Evolutionary conservation across 106 monocot species (phyloP).

Genomic region (Narthecium ossifragum): DNA sequence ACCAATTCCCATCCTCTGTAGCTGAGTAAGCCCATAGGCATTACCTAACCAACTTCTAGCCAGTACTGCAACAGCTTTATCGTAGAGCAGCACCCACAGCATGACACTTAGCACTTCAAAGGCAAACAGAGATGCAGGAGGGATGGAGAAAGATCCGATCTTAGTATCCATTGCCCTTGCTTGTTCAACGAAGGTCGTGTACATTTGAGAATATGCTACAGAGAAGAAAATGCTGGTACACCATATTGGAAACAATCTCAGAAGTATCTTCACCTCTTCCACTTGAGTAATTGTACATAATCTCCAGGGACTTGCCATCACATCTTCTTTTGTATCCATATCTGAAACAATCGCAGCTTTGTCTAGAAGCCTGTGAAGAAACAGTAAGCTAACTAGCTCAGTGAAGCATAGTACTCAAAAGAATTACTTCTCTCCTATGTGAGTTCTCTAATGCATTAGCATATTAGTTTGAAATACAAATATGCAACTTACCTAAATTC

Average conservation of each 20-base stretch:
- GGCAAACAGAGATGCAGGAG: slow-evolving; percentile 45
- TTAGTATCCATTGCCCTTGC: slow-evolving; percentile 39
- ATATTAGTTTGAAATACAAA: no score
- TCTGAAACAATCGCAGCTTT: slow-evolving; percentile 19
- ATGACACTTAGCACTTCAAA: slow-evolving; percentile 43
- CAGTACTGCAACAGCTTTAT: slow-evolving; percentile 19
- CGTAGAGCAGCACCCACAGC: slow-evolving; percentile 5
- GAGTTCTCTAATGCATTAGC: no score
- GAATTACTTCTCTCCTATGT: no score
- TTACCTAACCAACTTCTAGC: background rate
- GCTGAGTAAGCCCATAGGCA: slow-evolving; percentile 3
- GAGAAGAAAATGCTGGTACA: slow-evolving; percentile 34
- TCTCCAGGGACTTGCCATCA: slow-evolving; percentile 5
- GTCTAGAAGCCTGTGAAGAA: background rate
- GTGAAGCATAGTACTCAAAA: no score
- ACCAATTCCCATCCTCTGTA: slow-evolving; percentile 20
- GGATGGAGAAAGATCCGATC: slow-evolving; percentile 35
- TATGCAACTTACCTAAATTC: slow-evolving; percentile 6
- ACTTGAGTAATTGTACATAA: slow-evolving; percentile 38
- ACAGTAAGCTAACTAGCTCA: no score
- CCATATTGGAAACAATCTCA: slow-evolving; percentile 60
- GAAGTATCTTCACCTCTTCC: slow-evolving; percentile 47
- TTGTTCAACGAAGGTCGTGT: slow-evolving; percentile 62
- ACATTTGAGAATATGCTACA: slow-evolving; percentile 37
- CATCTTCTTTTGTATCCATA: background rate